Evolutionary conservation across 1,284 basidiomycete genomes (phyloP), one percentile per base, ranked within the genome.

Genomic region (Apiotrichum mycotoxinovorans): DNA sequence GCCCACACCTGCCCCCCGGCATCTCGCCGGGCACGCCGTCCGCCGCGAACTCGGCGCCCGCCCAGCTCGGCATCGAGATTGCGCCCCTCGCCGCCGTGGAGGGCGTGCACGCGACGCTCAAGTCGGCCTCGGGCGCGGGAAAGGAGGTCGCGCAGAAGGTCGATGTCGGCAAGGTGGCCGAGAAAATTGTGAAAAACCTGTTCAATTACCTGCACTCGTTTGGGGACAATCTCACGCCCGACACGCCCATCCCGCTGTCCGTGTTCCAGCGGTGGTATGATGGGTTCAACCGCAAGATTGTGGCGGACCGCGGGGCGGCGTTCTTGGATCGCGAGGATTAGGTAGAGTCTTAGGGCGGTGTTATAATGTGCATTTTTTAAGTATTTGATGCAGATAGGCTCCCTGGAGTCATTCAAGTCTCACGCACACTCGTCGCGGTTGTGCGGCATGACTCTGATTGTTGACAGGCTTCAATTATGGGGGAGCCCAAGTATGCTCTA

Each of bases 201-300:
- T 85, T 92, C 79, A 91, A 91, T 70, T 93, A 89, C 70, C 70
- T 93, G 4, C 85, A 87, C 40, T 85, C 89, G 1, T 95, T 93
- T 68, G 82, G 80, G 9, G 74, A 75, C 50, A 82, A 79, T 10
- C 71, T 79, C 40, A 74, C 80, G 58, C 83, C 84, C 0, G 85
- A 89, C 46, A 83, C 83, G 33, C 77, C 83, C 61, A 81, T 93
- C 5, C 88, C 89, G n/a, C 83, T 93, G 79, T 81, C 80, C 27
- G 69, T 89, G 46, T 83, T 94, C 56, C 83, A 83, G 59, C 84
- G 81, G 67, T 94, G 91, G 91, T 92, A 91, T 70, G 88, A 91
- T 52, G 84, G 68, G 60, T 89, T 93, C 66, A 69, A 84, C 65
- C 73, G 76, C n/a, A 93, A 93, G 74, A 75, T 92, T 26, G 83